Evolutionary conservation across 805 yeast genomes (phyloP), one percentile per base, ranked within the genome.

Genomic region (Saccharomycopsis sp.): DNA sequence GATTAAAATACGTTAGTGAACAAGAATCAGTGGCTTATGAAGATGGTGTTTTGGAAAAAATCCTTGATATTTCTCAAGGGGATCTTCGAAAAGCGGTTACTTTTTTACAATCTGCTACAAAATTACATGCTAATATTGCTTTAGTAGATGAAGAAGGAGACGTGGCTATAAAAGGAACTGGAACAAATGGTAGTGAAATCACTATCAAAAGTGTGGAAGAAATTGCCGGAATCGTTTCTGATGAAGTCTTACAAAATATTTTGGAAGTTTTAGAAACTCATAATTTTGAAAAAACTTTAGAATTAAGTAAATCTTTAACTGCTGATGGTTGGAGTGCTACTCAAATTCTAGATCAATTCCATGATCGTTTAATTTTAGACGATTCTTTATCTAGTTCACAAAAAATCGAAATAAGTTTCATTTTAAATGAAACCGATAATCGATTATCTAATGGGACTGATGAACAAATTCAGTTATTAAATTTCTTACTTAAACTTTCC

Each of bases 21-120:
- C 46, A 59, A 31, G 79, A 81, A 49, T 64, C 66, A 31, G 59
- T 67, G 3, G 53, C 66, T 5, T 49, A 52, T 12, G 57, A 63
- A 23, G 69, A 67, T 5, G 73, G 67, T 3, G 83, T 72, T 0
- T 63, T 86, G 35, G 64, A 63, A 23, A 76, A 74, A 51, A 75
- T 92, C 10, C 63, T 92, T 41, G 62, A 59, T n/a, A 76, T 86
- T 3, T 73, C 95, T 15, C 71, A 70, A 40, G 99, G 99, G 43
- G 99, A 92, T 64, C 69, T 92, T 52, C 76, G 99, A 63, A 83
- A 79, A 51, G 95, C 96, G 6, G 88, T 92, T 49, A 92, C 96
- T 2, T 72, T 77, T 43, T 67, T 92, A 33, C 98, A 92, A 60
- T 80, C 92, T 28, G 82, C 94, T 9, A 72, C 86, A 27, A 78